Conservation (phyloP, 1,284 basidiomycete genomes). For the Cutaneotrichosporon sp. region DNA sequence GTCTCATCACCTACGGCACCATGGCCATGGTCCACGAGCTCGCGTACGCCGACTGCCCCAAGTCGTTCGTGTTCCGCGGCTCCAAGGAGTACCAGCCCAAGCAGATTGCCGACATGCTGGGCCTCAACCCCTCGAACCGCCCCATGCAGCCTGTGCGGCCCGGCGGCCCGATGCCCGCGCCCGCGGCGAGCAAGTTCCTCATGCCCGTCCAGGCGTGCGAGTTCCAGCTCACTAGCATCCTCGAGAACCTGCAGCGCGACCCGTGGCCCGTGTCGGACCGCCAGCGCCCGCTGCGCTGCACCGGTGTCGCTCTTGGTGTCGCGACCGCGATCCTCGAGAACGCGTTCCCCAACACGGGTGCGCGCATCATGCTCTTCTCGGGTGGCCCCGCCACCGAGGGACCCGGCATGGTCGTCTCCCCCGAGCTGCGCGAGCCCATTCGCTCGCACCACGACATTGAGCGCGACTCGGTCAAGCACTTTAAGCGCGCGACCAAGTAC, state of each 20-base stretch:
- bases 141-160: slow-evolving; percentile 60
- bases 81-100: slow-evolving; percentile 98
- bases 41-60: slow-evolving; percentile 93
- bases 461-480: slow-evolving; percentile 94
- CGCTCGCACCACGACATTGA: slow-evolving; percentile 99
- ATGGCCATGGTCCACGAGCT: slow-evolving; percentile 99
- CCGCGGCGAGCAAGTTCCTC: slow-evolving; percentile 88
- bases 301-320: slow-evolving; percentile 91
- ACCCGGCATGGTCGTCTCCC: slow-evolving; percentile 93
- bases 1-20: slow-evolving; percentile 93
- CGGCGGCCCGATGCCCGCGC: slow-evolving; percentile 74
- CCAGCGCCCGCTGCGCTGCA: slow-evolving; percentile 92
- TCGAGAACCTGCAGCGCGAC: slow-evolving; percentile 86
- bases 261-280: slow-evolving; percentile 98
- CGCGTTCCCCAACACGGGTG: slow-evolving; percentile 79
- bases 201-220: slow-evolving; percentile 92
- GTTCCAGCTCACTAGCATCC: slow-evolving; percentile 92
- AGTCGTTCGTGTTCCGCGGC: slow-evolving; percentile 98
- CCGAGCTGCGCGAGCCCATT: slow-evolving; percentile 96
- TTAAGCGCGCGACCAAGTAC: slow-evolving; percentile 96
- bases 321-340: slow-evolving; percentile 91
- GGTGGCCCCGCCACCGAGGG: slow-evolving; percentile 98
- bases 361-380: slow-evolving; percentile 92
- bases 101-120: slow-evolving; percentile 98
- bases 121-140: slow-evolving; percentile 63